Conservation (phyloP, 208 protist genomes). For the Crithidia mellificae region DNA sequence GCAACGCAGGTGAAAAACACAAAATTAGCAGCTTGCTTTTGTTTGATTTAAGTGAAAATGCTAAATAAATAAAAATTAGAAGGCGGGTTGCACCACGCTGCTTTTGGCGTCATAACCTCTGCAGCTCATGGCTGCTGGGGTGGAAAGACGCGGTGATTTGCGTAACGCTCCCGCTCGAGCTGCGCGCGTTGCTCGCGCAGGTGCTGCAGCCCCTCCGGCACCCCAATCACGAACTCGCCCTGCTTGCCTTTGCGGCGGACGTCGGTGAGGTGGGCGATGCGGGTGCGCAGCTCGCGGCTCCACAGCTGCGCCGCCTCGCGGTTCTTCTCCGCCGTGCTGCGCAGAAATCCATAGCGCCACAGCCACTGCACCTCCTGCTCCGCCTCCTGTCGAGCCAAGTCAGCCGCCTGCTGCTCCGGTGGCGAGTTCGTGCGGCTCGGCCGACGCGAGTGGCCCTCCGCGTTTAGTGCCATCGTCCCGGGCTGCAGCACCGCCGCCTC, state of each 20-base stretch:
- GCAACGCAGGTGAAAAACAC: no score
- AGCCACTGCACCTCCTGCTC: conserved; percentile 66
- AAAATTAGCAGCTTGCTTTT: no score
- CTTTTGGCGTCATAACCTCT: no score
- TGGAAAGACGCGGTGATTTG: conserved; percentile 68
- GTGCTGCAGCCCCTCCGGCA: conserved; percentile 83
- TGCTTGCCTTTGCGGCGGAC: conserved; percentile 71
- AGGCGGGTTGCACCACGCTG: no score
- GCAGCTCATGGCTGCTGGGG: conserved; percentile 48
- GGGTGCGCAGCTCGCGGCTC: conserved; percentile 55
- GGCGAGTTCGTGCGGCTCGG: neutral
- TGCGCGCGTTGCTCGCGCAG: conserved; percentile 76
- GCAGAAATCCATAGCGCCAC: conserved; percentile 84
- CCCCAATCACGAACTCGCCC: conserved; percentile 88
- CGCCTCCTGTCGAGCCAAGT: conserved; percentile 37
- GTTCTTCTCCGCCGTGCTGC: conserved; percentile 57
- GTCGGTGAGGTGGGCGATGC: conserved; percentile 84
- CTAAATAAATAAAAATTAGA: no score
- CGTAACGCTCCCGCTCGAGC: conserved; percentile 81
- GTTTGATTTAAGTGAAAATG: no score
- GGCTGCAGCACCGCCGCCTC: conserved; percentile 19
- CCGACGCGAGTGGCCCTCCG: neutral
- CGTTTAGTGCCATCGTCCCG: neutral
- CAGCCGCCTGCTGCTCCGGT: conserved; percentile 3
- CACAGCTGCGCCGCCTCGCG: conserved; percentile 67